These are phyloP conservation scores for Limtongia smithiae DNA, from an alignment of 805 yeast species.

Conservation along the genomic window DNA sequence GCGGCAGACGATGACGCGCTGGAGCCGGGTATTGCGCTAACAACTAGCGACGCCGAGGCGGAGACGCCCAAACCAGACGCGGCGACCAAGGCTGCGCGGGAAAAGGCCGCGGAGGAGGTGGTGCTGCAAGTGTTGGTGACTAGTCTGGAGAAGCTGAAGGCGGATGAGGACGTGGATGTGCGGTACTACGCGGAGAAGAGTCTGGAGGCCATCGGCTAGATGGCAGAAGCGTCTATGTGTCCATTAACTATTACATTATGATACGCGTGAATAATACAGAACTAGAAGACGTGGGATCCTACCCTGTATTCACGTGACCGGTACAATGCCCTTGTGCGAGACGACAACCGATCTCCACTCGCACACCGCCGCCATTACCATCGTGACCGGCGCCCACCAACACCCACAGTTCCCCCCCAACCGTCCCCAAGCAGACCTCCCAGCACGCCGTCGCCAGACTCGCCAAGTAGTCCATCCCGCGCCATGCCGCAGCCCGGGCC, in stretches of 20 bases:
- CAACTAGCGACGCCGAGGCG: conserved; percentile 17
- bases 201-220: conserved; percentile 19
- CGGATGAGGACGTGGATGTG: conserved; percentile 85
- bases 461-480: no score
- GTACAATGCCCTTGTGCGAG: no score
- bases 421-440: no score
- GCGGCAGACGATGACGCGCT: conserved; percentile 11
- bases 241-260: background rate
- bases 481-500: no score
- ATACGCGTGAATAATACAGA: no score
- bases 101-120: conserved; percentile 34
- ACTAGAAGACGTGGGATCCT: background rate
- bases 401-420: no score
- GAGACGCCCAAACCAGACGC: background rate
- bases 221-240: background rate
- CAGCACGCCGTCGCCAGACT: no score
- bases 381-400: no score
- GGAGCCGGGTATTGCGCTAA: conserved; percentile 26
- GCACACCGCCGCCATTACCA: no score
- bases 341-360: no score
- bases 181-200: conserved; percentile 62
- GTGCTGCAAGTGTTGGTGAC: conserved; percentile 54
- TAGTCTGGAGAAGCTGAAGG: conserved; percentile 57
- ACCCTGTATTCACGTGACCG: no score
- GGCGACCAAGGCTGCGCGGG: conserved; percentile 2